These are phyloP conservation scores for Alternaria panax DNA, from an alignment of 2,329 filamentous ascomycete species.

Conservation along the genomic window DNA sequence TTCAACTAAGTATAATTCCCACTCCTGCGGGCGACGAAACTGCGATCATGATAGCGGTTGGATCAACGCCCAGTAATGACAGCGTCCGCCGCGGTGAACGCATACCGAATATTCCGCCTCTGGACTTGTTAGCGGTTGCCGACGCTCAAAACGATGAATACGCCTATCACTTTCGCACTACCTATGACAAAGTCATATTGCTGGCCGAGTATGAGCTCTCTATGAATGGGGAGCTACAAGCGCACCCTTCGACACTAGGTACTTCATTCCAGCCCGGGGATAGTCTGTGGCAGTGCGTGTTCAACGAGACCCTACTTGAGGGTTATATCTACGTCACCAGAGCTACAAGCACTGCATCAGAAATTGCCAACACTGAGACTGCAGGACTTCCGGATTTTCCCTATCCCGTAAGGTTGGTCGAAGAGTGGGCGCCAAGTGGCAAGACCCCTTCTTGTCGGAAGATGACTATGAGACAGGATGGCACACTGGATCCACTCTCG, in stretches of 20 bases:
- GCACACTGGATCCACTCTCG: background rate
- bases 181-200: conserved; percentile 34
- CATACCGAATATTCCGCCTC: conserved; percentile 20
- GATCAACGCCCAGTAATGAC: conserved; percentile 6
- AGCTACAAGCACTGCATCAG: background rate
- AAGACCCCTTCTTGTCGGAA: conserved; percentile 34
- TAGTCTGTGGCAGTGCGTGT: conserved; percentile 36
- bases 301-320: conserved; percentile 37
- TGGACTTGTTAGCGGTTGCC: conserved; percentile 10
- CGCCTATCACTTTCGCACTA: conserved; percentile 34
- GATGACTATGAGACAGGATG: conserved; percentile 9
- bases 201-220: conserved; percentile 26
- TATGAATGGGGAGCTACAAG: background rate
- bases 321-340: conserved; percentile 30
- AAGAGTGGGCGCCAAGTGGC: conserved; percentile 25
- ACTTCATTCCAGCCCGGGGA: conserved; percentile 22
- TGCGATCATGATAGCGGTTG: conserved; percentile 26
- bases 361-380: background rate
- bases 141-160: conserved; percentile 1
- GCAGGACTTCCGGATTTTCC: conserved; percentile 21
- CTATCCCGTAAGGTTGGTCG: conserved; percentile 34
- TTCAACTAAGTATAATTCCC: conserved; percentile 33
- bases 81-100: conserved; percentile 30
- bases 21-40: conserved; percentile 11
- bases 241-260: background rate